A percentile compares a stretch with the other conserved stretches of the same genome.
These are phyloP conservation scores for slime mould (Dictyostelium discoideum) DNA, from an alignment of 78 protist genomes.

Conservation along the genomic window dicty_2.7 NC_007091.3:3767001-3767500, in stretches of 20 bases:
- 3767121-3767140: not conserved
- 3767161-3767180: not conserved
- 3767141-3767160: not conserved
- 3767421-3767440: not conserved
- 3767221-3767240: not conserved
- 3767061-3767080: not conserved
- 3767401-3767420: not conserved
- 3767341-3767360: not conserved
- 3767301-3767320: not conserved
- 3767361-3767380: not conserved
- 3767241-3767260: not conserved
- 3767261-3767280: not conserved
- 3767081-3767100: not conserved
- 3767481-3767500: not conserved
- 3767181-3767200: not conserved
- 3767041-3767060: not conserved
- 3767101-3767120: not conserved
- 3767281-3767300: not conserved
- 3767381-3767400: not conserved
- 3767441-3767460: not conserved
- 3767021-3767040: not conserved
- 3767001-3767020: not conserved
- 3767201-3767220: not conserved
- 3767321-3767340: not conserved
- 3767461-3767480: not conserved